Base-by-base conservation (phyloP, 192 early-diverging fungal species). In the Bifiguratus adelaidae region DNA sequence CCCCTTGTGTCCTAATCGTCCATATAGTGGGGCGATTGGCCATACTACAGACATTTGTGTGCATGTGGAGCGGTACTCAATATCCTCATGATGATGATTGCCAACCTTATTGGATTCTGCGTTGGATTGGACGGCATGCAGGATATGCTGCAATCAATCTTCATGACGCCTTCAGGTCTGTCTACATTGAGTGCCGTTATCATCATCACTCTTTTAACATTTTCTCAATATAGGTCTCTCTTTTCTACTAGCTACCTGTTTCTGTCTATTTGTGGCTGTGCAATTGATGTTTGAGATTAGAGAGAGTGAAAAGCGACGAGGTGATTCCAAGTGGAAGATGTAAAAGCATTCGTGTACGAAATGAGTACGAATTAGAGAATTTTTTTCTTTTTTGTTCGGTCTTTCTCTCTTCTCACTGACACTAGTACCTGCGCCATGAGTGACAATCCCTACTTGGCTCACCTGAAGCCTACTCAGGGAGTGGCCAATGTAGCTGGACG, bases 81-180 rank as follows among this genome's bases (percentile, higher is more conserved):
- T 58, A 89, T 99, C n/a, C 56, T 86, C 15, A 65, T 84, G 51
- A 95, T 97, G 95, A 93, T 97, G 81, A 65, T 77, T 41, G 95
- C 88, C 4, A 99, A 99, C 55, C 56, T 99, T 30, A 85, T 99
- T n/a, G 95, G 95, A 2, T 99, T 91, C 64, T 76, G 76, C 23
- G 76, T 97, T 44, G 94, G 94, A 1, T 65, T 92, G 16, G 92
- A 89, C 40, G 90, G 92, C 4, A 78, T 90, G 28, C 70, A 72
- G 41, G 68, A 73, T 36, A 85, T 95, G 76, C 47, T 89, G 6
- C 58, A 37, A 15, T 65, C 79, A 45, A 76, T 91, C 2, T 84
- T 84, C 50, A 47, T 47, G n/a, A 74, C 62, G 0, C 19, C 22
- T 6, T 40, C 13, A 21, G 37, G 7, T 40, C 37, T 15, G 16